Evolutionary conservation across 2,329 filamentous ascomycete genomes (phyloP).

Genomic region (Anthostomella pinea): DNA sequence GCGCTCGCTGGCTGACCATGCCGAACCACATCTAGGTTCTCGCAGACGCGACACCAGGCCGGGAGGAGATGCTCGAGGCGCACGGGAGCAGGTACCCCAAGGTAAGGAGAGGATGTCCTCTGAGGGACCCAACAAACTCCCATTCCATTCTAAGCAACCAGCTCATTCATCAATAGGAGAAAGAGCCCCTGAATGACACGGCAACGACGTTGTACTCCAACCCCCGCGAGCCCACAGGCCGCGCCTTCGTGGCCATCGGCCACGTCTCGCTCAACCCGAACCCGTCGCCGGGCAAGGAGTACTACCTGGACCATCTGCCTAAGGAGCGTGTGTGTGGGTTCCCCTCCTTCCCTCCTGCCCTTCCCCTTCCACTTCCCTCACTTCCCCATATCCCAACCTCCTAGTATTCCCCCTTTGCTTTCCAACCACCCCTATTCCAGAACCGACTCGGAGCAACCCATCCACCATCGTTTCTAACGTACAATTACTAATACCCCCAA

Average conservation of each 20-base stretch:
- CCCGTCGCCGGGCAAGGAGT: constrained; percentile 1
- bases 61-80: constrained; percentile 3
- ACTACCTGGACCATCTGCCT: neutral
- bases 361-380: neutral
- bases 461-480: too few relatives aligned
- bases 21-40: too few relatives aligned
- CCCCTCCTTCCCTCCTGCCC: neutral
- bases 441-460: too few relatives aligned
- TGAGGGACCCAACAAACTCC: neutral
- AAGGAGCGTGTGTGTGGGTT: constrained; percentile 2
- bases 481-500: too few relatives aligned
- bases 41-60: constrained; percentile 1
- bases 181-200: neutral
- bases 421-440: too few relatives aligned
- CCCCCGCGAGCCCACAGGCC: neutral
- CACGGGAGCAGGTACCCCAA: constrained; percentile 2
- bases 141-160: too few relatives aligned
- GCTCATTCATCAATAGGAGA: too few relatives aligned
- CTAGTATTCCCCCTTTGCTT: too few relatives aligned
- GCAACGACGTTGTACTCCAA: neutral
- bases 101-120: constrained; percentile 3
- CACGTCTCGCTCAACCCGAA: constrained; percentile 7
- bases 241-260: constrained; percentile 4
- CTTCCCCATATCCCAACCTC: neutral
- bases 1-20: neutral